phyloP scores from a whole-genome alignment of 2,329 filamentous ascomycete species.

The Diaporthe australafricana region DNA sequence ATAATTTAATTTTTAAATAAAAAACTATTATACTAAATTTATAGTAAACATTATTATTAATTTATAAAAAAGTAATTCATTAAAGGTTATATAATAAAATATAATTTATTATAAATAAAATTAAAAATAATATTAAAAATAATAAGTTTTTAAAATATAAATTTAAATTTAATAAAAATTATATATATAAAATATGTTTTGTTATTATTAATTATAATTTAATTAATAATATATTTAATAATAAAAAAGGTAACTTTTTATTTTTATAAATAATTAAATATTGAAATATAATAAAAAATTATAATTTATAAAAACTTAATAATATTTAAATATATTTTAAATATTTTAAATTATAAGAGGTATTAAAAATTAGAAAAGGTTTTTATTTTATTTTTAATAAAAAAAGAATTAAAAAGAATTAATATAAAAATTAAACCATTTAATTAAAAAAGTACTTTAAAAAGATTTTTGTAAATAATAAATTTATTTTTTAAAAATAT shows the following conservation, averaged over 20 bases:
- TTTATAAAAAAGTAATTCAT: neutral
- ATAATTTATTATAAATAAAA: neutral
- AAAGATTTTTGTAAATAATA: neutral
- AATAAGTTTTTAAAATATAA: too few relatives aligned
- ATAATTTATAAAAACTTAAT: constrained; percentile 1
- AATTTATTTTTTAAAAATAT: neutral
- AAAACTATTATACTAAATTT: constrained; percentile 17
- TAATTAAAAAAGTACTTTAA: constrained; percentile 4
- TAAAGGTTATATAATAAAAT: neutral
- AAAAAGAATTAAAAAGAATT: neutral
- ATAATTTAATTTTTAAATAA: neutral
- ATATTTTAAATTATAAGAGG: neutral
- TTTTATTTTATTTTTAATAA: neutral
- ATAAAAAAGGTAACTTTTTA: neutral
- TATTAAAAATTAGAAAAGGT: neutral
- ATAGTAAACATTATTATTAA: neutral
- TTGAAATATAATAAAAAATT: neutral
- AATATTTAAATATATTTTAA: constrained; percentile 2
- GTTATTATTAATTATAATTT: too few relatives aligned
- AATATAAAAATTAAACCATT: neutral
- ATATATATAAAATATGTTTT: too few relatives aligned
- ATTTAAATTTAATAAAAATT: too few relatives aligned
- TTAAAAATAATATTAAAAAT: neutral
- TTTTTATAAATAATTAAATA: neutral
- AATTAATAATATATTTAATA: neutral